Conservation (phyloP, 1,139 yeast genomes). For the Scheffersomyces parashehatae region DNA sequence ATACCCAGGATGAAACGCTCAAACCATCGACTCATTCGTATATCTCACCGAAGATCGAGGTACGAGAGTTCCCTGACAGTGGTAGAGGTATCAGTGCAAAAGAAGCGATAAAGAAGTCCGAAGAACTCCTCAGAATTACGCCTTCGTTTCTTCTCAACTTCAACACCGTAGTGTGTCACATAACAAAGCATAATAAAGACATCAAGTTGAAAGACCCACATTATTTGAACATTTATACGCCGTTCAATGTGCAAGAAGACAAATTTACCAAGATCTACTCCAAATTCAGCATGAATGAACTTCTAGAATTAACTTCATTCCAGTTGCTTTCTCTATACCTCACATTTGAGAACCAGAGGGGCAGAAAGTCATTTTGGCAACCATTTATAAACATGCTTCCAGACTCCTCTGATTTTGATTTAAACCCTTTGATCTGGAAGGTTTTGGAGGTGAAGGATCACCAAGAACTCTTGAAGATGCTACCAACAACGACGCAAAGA, state of each 20-base stretch:
- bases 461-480: constrained; percentile 26
- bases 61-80: constrained; percentile 30
- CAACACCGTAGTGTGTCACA: constrained; percentile 50
- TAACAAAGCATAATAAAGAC: constrained; percentile 23
- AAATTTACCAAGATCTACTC: constrained; percentile 32
- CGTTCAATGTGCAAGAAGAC: constrained; percentile 14
- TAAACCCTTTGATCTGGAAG: constrained; percentile 57
- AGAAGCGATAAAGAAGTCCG: constrained; percentile 33
- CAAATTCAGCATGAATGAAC: constrained; percentile 24
- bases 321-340: constrained; percentile 52
- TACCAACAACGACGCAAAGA: constrained; percentile 40
- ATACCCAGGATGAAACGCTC: constrained; percentile 21
- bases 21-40: constrained; percentile 24
- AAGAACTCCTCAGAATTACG: constrained; percentile 56
- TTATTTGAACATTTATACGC: constrained; percentile 23
- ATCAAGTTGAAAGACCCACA: constrained; percentile 20
- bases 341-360: constrained; percentile 44
- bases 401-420: constrained; percentile 41
- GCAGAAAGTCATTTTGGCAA: constrained; percentile 53
- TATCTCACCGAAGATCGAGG: constrained; percentile 31
- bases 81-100: constrained; percentile 67
- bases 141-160: constrained; percentile 60
- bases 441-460: constrained; percentile 22
- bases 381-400: constrained; percentile 68
- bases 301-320: constrained; percentile 42